Evolutionary conservation across 2,329 filamentous ascomycete genomes (phyloP).

Genomic region (Uncinocarpus reesii): DNA sequence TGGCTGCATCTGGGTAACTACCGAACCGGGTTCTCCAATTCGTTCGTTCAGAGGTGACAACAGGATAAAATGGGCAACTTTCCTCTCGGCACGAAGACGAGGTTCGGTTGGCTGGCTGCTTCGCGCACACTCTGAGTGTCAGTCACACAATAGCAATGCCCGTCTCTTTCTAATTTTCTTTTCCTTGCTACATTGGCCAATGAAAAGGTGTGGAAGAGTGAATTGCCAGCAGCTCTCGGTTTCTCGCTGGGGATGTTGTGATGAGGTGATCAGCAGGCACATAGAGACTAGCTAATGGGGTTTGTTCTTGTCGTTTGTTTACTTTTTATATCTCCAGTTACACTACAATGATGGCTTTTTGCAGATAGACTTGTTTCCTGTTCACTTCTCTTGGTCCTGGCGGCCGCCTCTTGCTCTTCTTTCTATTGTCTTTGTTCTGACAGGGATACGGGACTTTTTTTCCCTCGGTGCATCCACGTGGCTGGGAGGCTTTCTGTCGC

Average conservation of each 20-base stretch:
- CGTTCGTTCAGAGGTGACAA: no score
- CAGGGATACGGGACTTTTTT: conserved; percentile 1
- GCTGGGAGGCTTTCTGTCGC: conserved; percentile 9
- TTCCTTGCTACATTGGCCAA: neutral
- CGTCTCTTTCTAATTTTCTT: no score
- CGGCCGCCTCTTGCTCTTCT: conserved; percentile 1
- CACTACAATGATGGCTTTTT: no score
- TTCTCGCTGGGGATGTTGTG: neutral
- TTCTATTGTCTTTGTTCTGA: neutral
- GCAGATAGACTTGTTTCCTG: neutral
- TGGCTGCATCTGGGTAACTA: no score
- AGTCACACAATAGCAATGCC: no score
- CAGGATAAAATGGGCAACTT: no score
- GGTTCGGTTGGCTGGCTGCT: no score
- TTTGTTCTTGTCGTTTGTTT: neutral
- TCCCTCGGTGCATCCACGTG: conserved; percentile 6
- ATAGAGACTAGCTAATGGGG: neutral
- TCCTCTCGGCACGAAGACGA: no score
- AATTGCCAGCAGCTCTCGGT: no score
- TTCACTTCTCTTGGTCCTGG: neutral
- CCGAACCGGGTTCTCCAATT: no score
- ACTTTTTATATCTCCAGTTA: neutral
- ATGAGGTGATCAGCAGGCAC: neutral
- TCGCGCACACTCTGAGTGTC: no score
- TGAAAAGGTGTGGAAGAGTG: no score